phyloP scores from a whole-genome alignment of 2,329 filamentous ascomycete species.

The Thelonectria olida region DNA sequence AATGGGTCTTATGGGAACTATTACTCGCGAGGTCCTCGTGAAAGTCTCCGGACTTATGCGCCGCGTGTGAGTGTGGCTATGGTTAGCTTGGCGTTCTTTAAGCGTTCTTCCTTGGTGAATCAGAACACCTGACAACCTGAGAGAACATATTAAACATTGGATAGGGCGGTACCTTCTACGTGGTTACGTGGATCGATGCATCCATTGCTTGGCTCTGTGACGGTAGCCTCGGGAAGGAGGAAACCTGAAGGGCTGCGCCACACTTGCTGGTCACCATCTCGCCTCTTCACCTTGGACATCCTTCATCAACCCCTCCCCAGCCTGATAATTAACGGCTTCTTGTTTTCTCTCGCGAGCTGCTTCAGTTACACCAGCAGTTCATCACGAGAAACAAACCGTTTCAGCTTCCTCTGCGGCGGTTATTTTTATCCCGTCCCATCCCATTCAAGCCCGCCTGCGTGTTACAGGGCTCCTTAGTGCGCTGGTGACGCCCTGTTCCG shows the following conservation, averaged over 20 bases:
- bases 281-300: conserved; percentile 5
- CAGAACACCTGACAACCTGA: no score
- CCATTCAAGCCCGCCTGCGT: conserved; percentile 6
- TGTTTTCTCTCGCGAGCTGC: background rate
- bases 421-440: background rate
- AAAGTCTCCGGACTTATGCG: background rate
- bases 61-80: background rate
- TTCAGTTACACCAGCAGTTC: background rate
- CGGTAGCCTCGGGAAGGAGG: conserved; percentile 8
- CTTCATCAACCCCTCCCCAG: no score
- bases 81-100: background rate
- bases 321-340: no score
- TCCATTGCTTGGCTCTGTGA: conserved; percentile 1
- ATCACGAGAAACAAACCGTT: background rate
- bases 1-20: background rate
- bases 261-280: conserved; percentile 20
- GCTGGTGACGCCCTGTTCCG: conserved; percentile 13
- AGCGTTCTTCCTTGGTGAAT: background rate
- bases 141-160: no score
- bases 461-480: background rate
- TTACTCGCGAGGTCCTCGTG: no score
- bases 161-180: no score
- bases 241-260: conserved; percentile 19
- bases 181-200: background rate
- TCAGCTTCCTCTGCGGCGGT: background rate